Conservation (phyloP, 495 filamentous ascomycete species). For the Tetracladium setigerum region DNA sequence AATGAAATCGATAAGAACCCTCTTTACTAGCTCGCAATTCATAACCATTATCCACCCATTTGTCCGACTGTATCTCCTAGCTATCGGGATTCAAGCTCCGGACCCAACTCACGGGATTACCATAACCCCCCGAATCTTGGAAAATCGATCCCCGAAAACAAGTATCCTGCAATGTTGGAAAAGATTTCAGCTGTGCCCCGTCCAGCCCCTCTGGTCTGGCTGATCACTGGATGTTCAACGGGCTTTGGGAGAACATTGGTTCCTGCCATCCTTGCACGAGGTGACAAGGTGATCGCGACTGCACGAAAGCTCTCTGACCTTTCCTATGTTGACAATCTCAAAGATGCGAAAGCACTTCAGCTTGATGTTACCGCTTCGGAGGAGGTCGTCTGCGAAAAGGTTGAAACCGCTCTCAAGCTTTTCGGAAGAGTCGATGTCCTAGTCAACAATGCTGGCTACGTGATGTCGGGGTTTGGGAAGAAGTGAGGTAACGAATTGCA, state of each 20-base stretch:
- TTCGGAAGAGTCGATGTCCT: conserved; percentile 42
- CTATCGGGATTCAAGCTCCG: too few relatives aligned
- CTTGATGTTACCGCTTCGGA: conserved; percentile 38
- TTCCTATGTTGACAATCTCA: conserved; percentile 32
- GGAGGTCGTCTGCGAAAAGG: conserved; percentile 23
- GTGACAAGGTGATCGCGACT: conserved; percentile 49
- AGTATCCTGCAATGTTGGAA: too few relatives aligned
- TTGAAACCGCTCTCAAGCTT: conserved; percentile 32
- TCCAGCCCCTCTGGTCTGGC: conserved; percentile 20
- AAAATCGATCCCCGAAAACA: too few relatives aligned
- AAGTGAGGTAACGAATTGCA: conserved; percentile 35
- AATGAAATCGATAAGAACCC: too few relatives aligned
- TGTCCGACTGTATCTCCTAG: too few relatives aligned
- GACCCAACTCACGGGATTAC: too few relatives aligned
- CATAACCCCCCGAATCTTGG: too few relatives aligned
- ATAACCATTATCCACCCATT: too few relatives aligned
- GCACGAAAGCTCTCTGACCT: conserved; percentile 37
- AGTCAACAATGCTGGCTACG: conserved; percentile 46
- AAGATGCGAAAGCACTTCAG: conserved; percentile 34
- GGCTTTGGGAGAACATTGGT: conserved; percentile 40
- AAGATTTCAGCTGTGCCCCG: background rate
- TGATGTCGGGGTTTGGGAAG: conserved; percentile 30
- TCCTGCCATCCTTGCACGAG: conserved; percentile 35
- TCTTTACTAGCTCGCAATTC: too few relatives aligned
- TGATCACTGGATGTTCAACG: conserved; percentile 41